Percentiles rank a stretch among this genome's conserved stretches.
Evolutionary conservation across 306 rosid genomes (phyloP).

Genomic region (Leucaena leucocephala): DNA sequence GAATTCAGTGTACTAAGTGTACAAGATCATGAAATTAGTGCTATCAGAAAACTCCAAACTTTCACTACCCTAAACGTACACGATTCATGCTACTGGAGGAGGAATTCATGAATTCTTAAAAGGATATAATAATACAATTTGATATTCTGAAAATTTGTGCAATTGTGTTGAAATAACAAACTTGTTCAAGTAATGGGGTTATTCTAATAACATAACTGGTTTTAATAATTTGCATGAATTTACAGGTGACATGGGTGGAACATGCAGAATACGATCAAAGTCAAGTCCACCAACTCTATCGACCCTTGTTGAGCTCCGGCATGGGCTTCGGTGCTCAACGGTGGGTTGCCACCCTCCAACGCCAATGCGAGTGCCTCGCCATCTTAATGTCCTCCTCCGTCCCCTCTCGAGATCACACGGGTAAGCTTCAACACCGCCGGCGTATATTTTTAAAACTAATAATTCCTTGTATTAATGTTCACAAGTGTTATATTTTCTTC

Average conservation of each 20-base stretch:
- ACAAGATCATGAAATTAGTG: background rate
- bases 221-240: slow-evolving; percentile 4
- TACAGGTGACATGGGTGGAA: slow-evolving; percentile 96
- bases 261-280: slow-evolving; percentile 91
- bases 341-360: slow-evolving; percentile 90
- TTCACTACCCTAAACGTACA: background rate
- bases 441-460: background rate
- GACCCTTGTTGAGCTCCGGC: slow-evolving; percentile 78
- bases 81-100: background rate
- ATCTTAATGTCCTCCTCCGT: slow-evolving; percentile 77
- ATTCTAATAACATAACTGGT: background rate
- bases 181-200: background rate
- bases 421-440: slow-evolving; percentile 16
- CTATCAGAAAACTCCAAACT: background rate
- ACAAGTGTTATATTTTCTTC: too few species aligned
- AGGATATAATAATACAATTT: background rate
- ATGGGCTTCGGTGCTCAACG: slow-evolving; percentile 91
- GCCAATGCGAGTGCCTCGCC: slow-evolving; percentile 91
- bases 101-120: background rate
- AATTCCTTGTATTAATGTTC: background rate
- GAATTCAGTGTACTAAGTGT: slow-evolving; percentile 1
- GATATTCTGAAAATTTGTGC: background rate
- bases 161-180: background rate
- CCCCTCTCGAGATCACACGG: slow-evolving; percentile 71
- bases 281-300: slow-evolving; percentile 78